These are phyloP conservation scores for Serendipita sp. DNA, from an alignment of 768 basidiomycete species.

Conservation along the genomic window DNA sequence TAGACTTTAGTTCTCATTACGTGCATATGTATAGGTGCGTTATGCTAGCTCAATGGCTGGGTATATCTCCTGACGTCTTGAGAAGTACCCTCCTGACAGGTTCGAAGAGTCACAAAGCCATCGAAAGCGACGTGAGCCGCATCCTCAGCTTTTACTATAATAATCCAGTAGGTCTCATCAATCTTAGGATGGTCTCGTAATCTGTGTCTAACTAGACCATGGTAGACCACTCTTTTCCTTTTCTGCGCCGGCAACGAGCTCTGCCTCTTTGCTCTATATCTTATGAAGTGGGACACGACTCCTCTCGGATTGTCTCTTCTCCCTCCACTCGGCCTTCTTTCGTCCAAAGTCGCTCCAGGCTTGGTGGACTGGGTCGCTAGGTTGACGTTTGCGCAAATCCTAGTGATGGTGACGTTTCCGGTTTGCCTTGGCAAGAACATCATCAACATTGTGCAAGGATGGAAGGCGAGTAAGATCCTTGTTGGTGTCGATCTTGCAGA, in stretches of 20 bases:
- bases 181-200: not conserved
- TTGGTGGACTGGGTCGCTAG: slow-evolving; percentile 16
- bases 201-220: not conserved
- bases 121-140: slow-evolving; percentile 81
- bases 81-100: slow-evolving; percentile 89
- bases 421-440: slow-evolving; percentile 73
- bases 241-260: slow-evolving; percentile 92
- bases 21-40: slow-evolving; percentile 98
- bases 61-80: no score
- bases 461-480: slow-evolving; percentile 87
- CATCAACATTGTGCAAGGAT: slow-evolving; percentile 90
- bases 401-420: slow-evolving; percentile 47
- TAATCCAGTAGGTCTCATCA: slow-evolving; percentile 48
- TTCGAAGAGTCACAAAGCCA: slow-evolving; percentile 80
- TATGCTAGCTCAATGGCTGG: not conserved
- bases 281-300: slow-evolving; percentile 67
- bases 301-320: slow-evolving; percentile 41
- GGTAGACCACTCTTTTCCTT: slow-evolving; percentile 69
- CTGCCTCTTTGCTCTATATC: slow-evolving; percentile 89
- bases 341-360: slow-evolving; percentile 13
- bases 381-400: slow-evolving; percentile 61
- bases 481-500: slow-evolving; percentile 89
- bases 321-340: slow-evolving; percentile 12
- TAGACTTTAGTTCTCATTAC: slow-evolving; percentile 97
- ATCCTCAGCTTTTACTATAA: slow-evolving; percentile 92